Base-by-base conservation (phyloP, 345 rosid genomes). In the Salix brachista region DNA sequence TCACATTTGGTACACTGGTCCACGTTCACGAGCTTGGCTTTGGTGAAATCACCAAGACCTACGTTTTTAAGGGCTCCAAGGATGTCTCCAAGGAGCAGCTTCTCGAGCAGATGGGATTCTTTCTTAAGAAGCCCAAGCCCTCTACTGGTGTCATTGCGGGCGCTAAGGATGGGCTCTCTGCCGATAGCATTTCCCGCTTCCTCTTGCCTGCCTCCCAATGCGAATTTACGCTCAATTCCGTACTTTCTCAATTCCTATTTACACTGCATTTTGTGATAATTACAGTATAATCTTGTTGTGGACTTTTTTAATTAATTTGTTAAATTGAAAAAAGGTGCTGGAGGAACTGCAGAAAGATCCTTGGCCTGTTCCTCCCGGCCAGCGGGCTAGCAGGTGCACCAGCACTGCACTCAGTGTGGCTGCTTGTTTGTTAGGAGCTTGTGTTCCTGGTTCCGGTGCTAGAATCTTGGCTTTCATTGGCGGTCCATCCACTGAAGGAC, bases 381-480 rank as follows among this genome's bases (percentile, higher is more conserved):
- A 93, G 80, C 91, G 99, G 36, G 87, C 99, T 54, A 79, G 79
- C 12, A 89, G 99, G 85, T 91, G 98, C 82, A 91, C 99, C 12
- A 81, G 99, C 77, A 87, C 90, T 11, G 99, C 99, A n/a, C 88
- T 96, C 71, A 86, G 93, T 72, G 88, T 96, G 18, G 97, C 98
- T 78, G 92, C 99, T 69, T 56, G 87, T 81, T 86, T 96, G 81
- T 85, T 93, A 81, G 92, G 99, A 79, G 96, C 94, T 73, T 93
- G 98, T 74, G 94, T 91, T 80, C 98, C 99, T 71, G 99, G 99
- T 70, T 91, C 89, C 69, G 96, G 94, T 79, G 99, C 98, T 75
- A 89, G 98, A 74, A 96, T 96, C 78, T 84, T 96, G 96, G 96
- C 99, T 52, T 91, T 92, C 81, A 48, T 93, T 39, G 98, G 98